Evolutionary conservation across 768 basidiomycete species (phyloP).

Genomic region (Macrocybe gigantea): DNA sequence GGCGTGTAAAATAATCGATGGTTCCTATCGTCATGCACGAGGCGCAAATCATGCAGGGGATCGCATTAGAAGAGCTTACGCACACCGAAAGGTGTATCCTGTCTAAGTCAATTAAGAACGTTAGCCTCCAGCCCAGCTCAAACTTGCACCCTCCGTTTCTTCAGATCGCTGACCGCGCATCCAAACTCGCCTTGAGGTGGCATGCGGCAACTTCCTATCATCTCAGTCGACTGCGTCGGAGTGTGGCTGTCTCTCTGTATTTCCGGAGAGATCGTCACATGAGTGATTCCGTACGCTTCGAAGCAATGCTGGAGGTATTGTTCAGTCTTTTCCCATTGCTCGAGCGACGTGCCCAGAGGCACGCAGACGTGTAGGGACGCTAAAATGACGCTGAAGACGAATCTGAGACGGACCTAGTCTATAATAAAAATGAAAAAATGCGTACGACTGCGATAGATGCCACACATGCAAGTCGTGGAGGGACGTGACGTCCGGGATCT

Average conservation of each 20-base stretch:
- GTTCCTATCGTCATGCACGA: no score
- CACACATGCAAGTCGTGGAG: slow-evolving; percentile 50
- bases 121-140: not conserved
- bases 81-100: no score
- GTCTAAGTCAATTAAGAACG: no score
- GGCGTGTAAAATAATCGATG: no score
- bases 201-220: slow-evolving; percentile 25
- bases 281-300: slow-evolving; percentile 44
- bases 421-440: slow-evolving; percentile 4
- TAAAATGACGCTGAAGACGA: slow-evolving; percentile 34
- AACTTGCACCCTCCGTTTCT: slow-evolving; percentile 17
- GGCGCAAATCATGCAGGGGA: no score
- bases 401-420: slow-evolving; percentile 1
- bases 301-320: slow-evolving; percentile 44
- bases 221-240: slow-evolving; percentile 23
- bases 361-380: slow-evolving; percentile 50
- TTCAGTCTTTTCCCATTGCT: slow-evolving; percentile 47
- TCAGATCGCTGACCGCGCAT: slow-evolving; percentile 35
- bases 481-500: slow-evolving; percentile 41
- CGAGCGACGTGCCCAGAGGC: slow-evolving; percentile 37
- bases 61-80: no score
- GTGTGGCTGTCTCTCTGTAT: slow-evolving; percentile 27
- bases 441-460: slow-evolving; percentile 51
- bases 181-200: slow-evolving; percentile 35
- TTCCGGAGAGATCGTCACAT: slow-evolving; percentile 53